Base-by-base conservation (phyloP, 2,329 filamentous ascomycete genomes). In the Gaeumannomyces tritici region DNA sequence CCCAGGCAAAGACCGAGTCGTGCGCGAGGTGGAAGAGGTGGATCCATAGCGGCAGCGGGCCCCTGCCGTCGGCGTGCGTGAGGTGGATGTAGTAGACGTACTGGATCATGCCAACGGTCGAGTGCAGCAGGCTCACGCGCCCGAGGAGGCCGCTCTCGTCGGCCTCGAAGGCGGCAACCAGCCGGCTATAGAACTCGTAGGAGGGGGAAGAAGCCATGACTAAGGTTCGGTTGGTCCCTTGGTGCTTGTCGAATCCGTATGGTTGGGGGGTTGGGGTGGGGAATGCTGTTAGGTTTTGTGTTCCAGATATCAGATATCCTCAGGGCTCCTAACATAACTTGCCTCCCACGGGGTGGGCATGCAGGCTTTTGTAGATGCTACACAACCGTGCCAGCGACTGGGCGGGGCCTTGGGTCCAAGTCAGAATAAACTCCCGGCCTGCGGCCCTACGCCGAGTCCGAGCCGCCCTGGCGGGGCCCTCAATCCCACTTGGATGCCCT, bases 1-100 rank as follows among this genome's bases (percentile, higher is more conserved):
- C 47, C 29, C 62, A 65, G 24, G 62, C 58, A 59, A 61, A 66
- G 0, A 62, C 63, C 13, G 61, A 64, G 64, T 66, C 65, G 65
- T 66, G 65, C 21, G 65, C 65, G 12, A 66, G 62, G 60, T 65
- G 63, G 54, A 65, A 66, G 0, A 64, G 65, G 33, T 66, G 65
- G 60, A 66, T 66, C 65, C 65, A 66, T 51, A 63, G 64, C 2
- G 65, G 65, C 59, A 66, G 63, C 15, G 65, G 65, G 13, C 62
- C 63, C 28, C 60, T 61, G 4, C 59, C 65, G 47, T 66, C 65
- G 7, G 55, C 60, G 12, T 64, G 35, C 1, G 61, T 61, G n/a
- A 66, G 62, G 7, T 62, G 51, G 51, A 66, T 60, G 28, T 57
- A 58, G 24, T 66, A 65, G n/a, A 61, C 35, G 57, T 66, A 66